Evolutionary conservation across 2,329 filamentous ascomycete species (phyloP), one percentile per base, ranked within the genome.

Genomic region (Rhynchosporium graminicola): DNA sequence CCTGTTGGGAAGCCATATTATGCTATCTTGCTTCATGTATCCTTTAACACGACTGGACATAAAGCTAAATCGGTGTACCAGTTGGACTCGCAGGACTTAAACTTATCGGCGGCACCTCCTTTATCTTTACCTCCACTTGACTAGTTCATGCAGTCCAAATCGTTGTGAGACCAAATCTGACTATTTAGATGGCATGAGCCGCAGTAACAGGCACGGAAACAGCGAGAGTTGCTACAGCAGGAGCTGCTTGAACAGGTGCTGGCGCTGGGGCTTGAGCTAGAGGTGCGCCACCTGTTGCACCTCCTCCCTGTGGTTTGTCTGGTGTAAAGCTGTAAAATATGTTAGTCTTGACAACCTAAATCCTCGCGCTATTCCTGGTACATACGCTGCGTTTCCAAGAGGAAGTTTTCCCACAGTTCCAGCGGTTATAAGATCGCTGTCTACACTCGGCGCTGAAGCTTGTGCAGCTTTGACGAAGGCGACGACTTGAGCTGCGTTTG

Each of bases 391-490:
- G n/a, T 29, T 57, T 12, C 26, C 54, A 29, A 57, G 12, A 6
- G 54, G 31, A 36, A 57, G 28, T 15, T 57, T 57, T 31, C 54
- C 54, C 13, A 40, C 54, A n/a, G 28, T 57, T 2, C 54, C 54
- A 20, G 38, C 54, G 2, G 42, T 15, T 33, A 46, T 57, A 0
- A 28, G 15, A 9, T 26, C 15, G 13, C 54, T 46, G 28, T 57
- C 54, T 31, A 57, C 54, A 20, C 54, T 57, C 12, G 28, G 26
- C 3, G 26, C n/a, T 2, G 54, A 45, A 29, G 38, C 54, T 31
- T 57, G 54, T 13, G 54, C 54, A 10, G 54, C 54, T 33, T 57
- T 57, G 40, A 57, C 42, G 33, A 57, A 57, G 43, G 45, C 54
- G 13, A 57, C 54, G 10, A 57, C 40, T 15, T 57, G 54, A 13